Conservation (phyloP, 1,139 yeast genomes). For the Pichia sp. region DNA sequence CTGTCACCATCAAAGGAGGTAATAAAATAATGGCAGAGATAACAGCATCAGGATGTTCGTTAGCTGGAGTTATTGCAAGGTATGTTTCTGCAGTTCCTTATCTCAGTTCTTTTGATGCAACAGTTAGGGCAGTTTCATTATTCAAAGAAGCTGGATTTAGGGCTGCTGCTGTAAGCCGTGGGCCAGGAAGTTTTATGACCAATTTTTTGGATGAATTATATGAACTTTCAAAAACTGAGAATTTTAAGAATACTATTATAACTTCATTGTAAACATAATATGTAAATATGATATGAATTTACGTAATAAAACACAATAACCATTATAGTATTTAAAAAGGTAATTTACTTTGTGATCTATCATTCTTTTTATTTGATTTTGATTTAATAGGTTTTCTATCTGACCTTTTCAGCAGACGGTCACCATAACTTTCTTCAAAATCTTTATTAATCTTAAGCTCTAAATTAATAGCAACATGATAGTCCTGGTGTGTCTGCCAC, state of each 20-base stretch:
- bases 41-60: conserved; percentile 88
- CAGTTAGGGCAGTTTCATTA: conserved; percentile 50
- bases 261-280: neutral
- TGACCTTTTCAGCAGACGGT: conserved; percentile 11
- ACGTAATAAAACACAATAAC: too few species aligned
- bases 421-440: conserved; percentile 13
- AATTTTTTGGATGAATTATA: conserved; percentile 22
- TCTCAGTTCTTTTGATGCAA: conserved; percentile 40
- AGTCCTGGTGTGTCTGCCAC: conserved; percentile 30
- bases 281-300: too few species aligned
- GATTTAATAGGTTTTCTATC: neutral
- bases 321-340: conserved; percentile 12
- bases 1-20: conserved; percentile 48
- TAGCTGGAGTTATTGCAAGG: conserved; percentile 70
- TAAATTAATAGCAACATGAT: conserved; percentile 30
- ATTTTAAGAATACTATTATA: neutral
- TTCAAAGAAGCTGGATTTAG: conserved; percentile 61
- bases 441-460: conserved; percentile 21
- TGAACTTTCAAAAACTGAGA: neutral
- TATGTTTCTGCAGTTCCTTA: conserved; percentile 44
- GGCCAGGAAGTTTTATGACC: conserved; percentile 24
- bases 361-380: neutral
- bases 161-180: conserved; percentile 36
- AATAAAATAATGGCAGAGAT: conserved; percentile 59
- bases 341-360: conserved; percentile 9